Percentiles rank a stretch among this genome's conserved stretches.
Conservation (phyloP, 2,329 filamentous ascomycete species). For the Botryotinia calthae region DNA sequence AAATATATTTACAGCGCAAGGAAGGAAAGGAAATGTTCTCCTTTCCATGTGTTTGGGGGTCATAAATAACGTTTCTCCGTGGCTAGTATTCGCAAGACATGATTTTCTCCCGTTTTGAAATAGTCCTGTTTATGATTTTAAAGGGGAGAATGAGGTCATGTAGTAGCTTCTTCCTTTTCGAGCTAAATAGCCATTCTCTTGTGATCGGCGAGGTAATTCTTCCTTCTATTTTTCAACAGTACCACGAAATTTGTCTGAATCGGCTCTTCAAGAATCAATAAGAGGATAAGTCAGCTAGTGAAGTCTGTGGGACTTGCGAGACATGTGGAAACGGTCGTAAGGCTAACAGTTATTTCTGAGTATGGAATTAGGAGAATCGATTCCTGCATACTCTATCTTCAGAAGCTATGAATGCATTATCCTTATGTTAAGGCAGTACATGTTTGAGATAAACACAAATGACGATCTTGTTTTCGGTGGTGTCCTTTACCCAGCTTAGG, state of each 20-base stretch:
- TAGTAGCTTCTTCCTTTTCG: neutral
- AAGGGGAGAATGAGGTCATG: neutral
- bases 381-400: neutral
- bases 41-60: neutral
- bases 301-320: neutral
- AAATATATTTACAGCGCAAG: neutral
- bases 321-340: neutral
- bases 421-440: neutral
- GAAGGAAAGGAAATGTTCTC: neutral
- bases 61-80: neutral
- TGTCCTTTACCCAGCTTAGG: neutral
- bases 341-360: neutral
- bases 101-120: neutral
- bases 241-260: neutral
- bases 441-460: neutral
- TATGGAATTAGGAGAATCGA: neutral
- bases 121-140: neutral
- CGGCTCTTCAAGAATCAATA: neutral
- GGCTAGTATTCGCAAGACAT: neutral
- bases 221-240: neutral
- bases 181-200: neutral
- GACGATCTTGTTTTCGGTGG: neutral
- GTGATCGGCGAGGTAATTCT: neutral
- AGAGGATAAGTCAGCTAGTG: neutral
- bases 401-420: neutral